Evolutionary conservation across 306 rosid genomes (phyloP).

Genomic region (Trifolium dubium): DNA sequence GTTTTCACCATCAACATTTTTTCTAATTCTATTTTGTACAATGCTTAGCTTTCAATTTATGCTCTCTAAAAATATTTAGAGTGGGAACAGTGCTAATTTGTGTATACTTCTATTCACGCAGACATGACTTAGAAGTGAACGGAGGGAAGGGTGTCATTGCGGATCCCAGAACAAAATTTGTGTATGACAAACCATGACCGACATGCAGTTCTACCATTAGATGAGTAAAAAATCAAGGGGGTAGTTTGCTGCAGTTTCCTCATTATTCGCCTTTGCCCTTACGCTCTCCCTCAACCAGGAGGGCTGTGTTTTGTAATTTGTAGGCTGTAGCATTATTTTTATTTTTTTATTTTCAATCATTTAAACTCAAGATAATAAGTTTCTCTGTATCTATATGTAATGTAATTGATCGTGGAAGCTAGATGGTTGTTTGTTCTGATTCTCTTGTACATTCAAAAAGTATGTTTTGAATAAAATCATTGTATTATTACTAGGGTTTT

Average conservation of each 20-base stretch:
- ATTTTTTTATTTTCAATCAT: no score
- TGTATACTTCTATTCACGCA: constrained; percentile 43
- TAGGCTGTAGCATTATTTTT: constrained; percentile 29
- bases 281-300: constrained; percentile 24
- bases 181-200: constrained; percentile 75
- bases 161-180: constrained; percentile 90
- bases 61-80: constrained; percentile 23
- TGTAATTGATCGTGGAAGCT: constrained; percentile 28
- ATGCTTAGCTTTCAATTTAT: constrained; percentile 20
- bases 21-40: constrained; percentile 9
- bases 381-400: constrained; percentile 27
- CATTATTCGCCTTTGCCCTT: constrained; percentile 34
- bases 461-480: constrained; percentile 35
- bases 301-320: constrained; percentile 40
- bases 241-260: constrained; percentile 44
- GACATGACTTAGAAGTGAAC: constrained; percentile 97
- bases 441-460: constrained; percentile 32
- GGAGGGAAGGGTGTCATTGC: constrained; percentile 95
- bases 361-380: constrained; percentile 36
- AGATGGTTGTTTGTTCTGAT: constrained; percentile 26
- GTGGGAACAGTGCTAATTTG: constrained; percentile 32
- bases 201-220: constrained; percentile 18
- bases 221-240: constrained; percentile 30
- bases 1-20: constrained; percentile 1
- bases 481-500: neutral